Evolutionary conservation across 345 rosid genomes (phyloP), one percentile per base, ranked within the genome.

Genomic region (Bruguiera gymnorhiza): DNA sequence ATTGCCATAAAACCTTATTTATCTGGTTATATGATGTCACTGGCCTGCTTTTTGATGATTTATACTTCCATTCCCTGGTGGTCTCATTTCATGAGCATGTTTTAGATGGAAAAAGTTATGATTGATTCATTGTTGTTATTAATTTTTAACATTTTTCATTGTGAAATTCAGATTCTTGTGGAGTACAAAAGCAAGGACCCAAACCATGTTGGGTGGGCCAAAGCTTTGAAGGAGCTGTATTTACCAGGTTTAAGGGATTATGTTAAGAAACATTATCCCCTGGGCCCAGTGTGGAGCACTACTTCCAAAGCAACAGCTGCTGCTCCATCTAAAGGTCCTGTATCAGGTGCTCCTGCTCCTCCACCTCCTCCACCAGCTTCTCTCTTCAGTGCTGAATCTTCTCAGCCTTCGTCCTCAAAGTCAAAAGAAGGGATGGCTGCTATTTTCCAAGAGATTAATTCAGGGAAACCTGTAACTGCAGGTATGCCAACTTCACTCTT

Each of bases 201-300:
- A n/a, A 75, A 86, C 83, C 99, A 95, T 83, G 89, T 87, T 37
- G 99, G 88, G 70, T 95, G 99, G 99, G 97, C 97, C 66, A 90
- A 87, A 81, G 94, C 96, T 60, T 19, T 92, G 75, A 95, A 92
- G 86, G 98, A 95, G 74, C 87, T 95, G 16, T 95, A 92, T 77
- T 72, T 95, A 67, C 92, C 94, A 43, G 97, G 98, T 76, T 81
- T 95, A 78, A 86, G 89, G 77, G 94, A 87, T 60, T 95, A 86
- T 81, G 97, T 95, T 27, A 95, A 95, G 86, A 83, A 82, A 73
- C 82, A 86, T 73, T 87, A 87, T 70, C 89, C 99, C 70, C 76
- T 95, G 76, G 99, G 99, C 62, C 99, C 98, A 53, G 89, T 87
- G n/a, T 95, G 99, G 98, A 86, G 82, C 82, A 74, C 89, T 61